These are phyloP conservation scores for Mucor sp. DNA, from an alignment of 371 early-diverging fungal genomes.

Conservation along the genomic window DNA sequence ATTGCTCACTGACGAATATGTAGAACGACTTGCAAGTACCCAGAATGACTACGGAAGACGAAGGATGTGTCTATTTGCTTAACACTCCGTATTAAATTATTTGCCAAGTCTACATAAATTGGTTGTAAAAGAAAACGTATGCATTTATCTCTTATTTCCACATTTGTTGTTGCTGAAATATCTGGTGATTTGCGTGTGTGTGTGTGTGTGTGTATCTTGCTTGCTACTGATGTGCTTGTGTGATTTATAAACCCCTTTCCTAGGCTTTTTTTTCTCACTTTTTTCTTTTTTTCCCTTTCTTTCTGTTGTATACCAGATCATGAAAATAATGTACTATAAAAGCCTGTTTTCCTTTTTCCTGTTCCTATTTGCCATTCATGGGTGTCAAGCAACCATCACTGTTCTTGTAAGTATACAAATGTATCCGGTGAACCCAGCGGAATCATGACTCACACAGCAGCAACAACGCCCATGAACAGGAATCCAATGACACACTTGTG, in stretches of 20 bases:
- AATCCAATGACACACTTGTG: slow-evolving; percentile 60
- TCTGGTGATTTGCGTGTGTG: neutral
- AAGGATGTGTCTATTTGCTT: neutral
- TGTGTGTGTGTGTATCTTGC: neutral
- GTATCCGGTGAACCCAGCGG: neutral
- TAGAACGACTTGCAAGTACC: slow-evolving; percentile 19
- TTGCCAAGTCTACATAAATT: neutral
- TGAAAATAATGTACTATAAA: neutral
- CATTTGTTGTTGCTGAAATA: neutral
- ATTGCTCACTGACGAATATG: neutral
- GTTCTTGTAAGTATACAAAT: slow-evolving; percentile 8
- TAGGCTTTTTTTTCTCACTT: neutral
- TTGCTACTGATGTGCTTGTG: neutral
- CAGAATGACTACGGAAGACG: neutral
- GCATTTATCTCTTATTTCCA: neutral
- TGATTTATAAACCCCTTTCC: neutral
- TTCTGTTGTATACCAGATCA: neutral
- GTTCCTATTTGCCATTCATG: neutral
- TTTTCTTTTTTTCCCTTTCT: neutral
- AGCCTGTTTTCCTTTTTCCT: neutral
- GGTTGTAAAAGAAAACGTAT: slow-evolving; percentile 10
- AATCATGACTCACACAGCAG: neutral
- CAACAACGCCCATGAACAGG: slow-evolving; percentile 23
- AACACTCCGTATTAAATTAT: neutral
- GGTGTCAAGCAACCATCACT: slow-evolving; percentile 19